Percentiles rank a stretch among this genome's conserved stretches.
Evolutionary conservation across 1,139 yeast genomes (phyloP).

Genomic region (Suzukiozyma palmioleophila): DNA sequence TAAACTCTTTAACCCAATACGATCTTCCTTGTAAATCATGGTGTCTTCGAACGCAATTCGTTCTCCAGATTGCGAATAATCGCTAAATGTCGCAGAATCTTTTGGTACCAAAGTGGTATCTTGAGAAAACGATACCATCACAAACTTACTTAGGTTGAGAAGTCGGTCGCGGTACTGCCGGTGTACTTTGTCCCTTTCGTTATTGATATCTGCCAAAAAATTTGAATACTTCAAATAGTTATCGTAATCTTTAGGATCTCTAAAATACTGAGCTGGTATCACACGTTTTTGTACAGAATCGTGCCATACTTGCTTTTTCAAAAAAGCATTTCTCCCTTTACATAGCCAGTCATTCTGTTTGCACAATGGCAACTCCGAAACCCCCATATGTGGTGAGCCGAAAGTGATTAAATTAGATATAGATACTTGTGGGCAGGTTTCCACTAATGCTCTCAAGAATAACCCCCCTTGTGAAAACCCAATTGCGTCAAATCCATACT

Average conservation of each 20-base stretch:
- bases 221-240: constrained; percentile 46
- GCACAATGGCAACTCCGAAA: constrained; percentile 66
- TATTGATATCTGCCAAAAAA: constrained; percentile 63
- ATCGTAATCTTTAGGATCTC: constrained; percentile 48
- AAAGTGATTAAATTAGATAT: constrained; percentile 60
- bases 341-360: constrained; percentile 57
- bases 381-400: constrained; percentile 83
- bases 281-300: constrained; percentile 52
- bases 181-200: constrained; percentile 39
- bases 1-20: constrained; percentile 55
- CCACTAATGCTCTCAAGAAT: constrained; percentile 60
- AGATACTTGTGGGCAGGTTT: constrained; percentile 47
- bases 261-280: constrained; percentile 73
- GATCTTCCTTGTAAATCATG: constrained; percentile 45
- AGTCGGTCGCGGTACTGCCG: constrained; percentile 40
- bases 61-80: constrained; percentile 39
- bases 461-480: constrained; percentile 87
- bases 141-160: constrained; percentile 43
- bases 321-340: constrained; percentile 45
- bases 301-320: constrained; percentile 62
- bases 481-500: constrained; percentile 62
- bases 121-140: constrained; percentile 53
- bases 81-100: constrained; percentile 66
- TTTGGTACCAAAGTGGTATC: constrained; percentile 72
- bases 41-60: constrained; percentile 48